Evolutionary conservation across 2,329 filamentous ascomycete species (phyloP), one percentile per base, ranked within the genome.

Genomic region (Camptophora hylomeconis): DNA sequence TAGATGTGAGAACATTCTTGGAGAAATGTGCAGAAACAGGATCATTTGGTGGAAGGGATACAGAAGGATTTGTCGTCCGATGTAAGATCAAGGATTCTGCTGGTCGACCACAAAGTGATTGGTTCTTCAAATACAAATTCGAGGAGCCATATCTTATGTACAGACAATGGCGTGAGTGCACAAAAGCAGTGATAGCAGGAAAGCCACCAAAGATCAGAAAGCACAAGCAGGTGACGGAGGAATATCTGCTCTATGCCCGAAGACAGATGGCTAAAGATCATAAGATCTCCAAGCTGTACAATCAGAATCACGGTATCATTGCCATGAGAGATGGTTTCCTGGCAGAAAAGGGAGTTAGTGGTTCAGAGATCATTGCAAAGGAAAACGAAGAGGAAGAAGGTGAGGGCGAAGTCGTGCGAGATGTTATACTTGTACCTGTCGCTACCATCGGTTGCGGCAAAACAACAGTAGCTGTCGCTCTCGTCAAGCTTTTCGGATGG

Each of bases 81-180:
- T 95, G 89, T 67, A 81, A 73, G 59, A 74, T 63, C 62, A 63
- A 49, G 30, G 46, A 56, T 26, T 43, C 37, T n/a, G 16, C 20
- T 11, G 60, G 61, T 0, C 58, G 55, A 1, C 67, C 70, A 1
- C n/a, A n/a, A n/a, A n/a, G n/a, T n/a, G 86, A 98, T 52, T 98
- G 89, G 89, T 98, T 98, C 57, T 98, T 98, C 75, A 98, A 98
- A 57, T 98, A 86, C 70, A 98, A 98, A 60, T 98, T 98, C 36
- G 89, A 98, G 49, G 89, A 98, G 58, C 89, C 89, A 1, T 98
- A 98, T 51, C 62, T 98, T 36, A 92, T 98, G 83, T 98, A 95
- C 57, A 75, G 89, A 14, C 89, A 98, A 59, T 98, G 89, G 89
- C 76, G 89, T 38, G 89, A 98, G 58, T 92, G 81, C 51, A 98